Percentiles rank a stretch among this genome's conserved stretches.
phyloP scores from a whole-genome alignment of 2,329 filamentous ascomycete species.

The Colletotrichum sojae region DNA sequence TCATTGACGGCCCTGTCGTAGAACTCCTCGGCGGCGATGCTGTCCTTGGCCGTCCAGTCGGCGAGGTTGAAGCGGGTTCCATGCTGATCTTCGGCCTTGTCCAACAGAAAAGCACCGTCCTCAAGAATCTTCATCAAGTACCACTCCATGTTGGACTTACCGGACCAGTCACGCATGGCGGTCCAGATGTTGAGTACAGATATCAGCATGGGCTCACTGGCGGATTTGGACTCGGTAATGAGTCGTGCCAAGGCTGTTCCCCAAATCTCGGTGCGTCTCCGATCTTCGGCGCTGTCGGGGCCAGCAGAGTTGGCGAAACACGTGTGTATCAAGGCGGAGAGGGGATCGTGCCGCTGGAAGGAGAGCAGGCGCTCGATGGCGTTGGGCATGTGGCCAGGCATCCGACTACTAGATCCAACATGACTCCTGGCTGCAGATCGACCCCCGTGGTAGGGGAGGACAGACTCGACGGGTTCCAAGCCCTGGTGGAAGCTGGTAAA shows the following conservation, averaged over 20 bases:
- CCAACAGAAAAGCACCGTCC: constrained; percentile 90
- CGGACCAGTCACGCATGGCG: constrained; percentile 89
- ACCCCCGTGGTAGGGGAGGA: constrained; percentile 77
- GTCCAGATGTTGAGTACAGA: constrained; percentile 91
- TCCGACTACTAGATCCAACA: constrained; percentile 50
- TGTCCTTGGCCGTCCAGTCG: constrained; percentile 82
- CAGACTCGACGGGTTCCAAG: constrained; percentile 86
- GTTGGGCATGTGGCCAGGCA: constrained; percentile 61
- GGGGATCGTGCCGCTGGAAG: constrained; percentile 89
- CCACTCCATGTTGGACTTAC: constrained; percentile 89
- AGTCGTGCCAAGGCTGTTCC: constrained; percentile 88
- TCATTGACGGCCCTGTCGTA: constrained; percentile 86
- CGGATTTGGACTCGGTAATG: constrained; percentile 82
- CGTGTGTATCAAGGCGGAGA: constrained; percentile 88
- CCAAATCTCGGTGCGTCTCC: constrained; percentile 87
- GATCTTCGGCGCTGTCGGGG: constrained; percentile 85
- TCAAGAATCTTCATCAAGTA: constrained; percentile 96
- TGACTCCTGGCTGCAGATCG: constrained; percentile 62
- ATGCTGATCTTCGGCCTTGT: constrained; percentile 85
- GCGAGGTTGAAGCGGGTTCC: constrained; percentile 79
- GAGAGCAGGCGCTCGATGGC: constrained; percentile 88
- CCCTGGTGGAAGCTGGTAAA: constrained; percentile 85
- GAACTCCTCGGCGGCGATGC: constrained; percentile 87
- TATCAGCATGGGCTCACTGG: constrained; percentile 84
- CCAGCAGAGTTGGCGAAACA: constrained; percentile 90